phyloP scores from a whole-genome alignment of 352 stramenopile species.

The Phytophthora vignae region DNA sequence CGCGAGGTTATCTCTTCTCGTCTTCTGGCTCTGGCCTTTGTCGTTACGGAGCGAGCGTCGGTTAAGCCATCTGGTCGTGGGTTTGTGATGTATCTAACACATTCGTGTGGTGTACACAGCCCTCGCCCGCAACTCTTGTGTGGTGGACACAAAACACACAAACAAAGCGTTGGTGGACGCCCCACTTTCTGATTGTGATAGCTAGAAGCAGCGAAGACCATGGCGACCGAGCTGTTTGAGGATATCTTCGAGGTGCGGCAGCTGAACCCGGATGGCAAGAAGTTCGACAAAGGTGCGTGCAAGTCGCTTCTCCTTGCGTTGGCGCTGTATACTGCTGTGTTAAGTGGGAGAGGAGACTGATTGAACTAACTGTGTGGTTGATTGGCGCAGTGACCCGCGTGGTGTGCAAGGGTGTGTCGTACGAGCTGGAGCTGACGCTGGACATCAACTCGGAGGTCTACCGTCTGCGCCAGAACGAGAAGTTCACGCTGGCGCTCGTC shows the following conservation, averaged over 20 bases:
- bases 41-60: constrained; percentile 35
- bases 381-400: constrained; percentile 92
- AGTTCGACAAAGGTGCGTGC: constrained; percentile 93
- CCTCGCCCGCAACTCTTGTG: neutral
- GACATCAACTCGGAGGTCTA: constrained; percentile 99
- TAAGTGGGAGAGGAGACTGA: constrained; percentile 13
- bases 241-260: constrained; percentile 98
- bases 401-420: constrained; percentile 96
- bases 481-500: constrained; percentile 96
- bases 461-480: constrained; percentile 94
- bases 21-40: constrained; percentile 32
- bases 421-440: constrained; percentile 97
- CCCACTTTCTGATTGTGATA: constrained; percentile 27
- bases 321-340: neutral
- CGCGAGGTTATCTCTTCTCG: constrained; percentile 32
- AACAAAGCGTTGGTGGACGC: constrained; percentile 10
- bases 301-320: neutral
- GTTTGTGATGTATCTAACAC: constrained; percentile 1
- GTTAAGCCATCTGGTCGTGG: constrained; percentile 19
- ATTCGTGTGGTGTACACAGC: neutral
- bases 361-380: neutral
- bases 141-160: neutral
- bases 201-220: constrained; percentile 29
- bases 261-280: constrained; percentile 98
- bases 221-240: constrained; percentile 96